Percentiles rank a stretch among this genome's conserved stretches.
These are phyloP conservation scores for Vigna mungo DNA, from an alignment of 306 rosid species.

Conservation along the genomic window DNA sequence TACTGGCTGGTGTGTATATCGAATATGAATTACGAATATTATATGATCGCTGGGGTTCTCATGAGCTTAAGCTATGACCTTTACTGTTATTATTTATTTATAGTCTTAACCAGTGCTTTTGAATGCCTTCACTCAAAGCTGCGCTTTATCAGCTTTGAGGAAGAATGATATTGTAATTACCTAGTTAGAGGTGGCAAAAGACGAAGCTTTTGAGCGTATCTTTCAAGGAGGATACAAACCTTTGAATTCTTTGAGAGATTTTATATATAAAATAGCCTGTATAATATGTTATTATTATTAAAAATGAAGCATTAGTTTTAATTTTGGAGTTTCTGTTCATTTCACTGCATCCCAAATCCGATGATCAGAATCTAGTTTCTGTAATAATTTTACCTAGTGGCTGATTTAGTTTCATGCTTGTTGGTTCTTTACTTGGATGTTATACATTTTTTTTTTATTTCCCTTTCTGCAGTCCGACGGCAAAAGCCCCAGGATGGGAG, in stretches of 20 bases:
- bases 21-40: neutral
- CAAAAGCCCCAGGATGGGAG: slow-evolving; percentile 34
- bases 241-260: neutral
- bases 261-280: neutral
- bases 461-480: slow-evolving; percentile 47
- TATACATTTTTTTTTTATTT: slow-evolving; percentile 20
- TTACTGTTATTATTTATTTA: neutral
- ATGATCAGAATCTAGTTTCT: slow-evolving; percentile 25
- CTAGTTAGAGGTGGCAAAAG: slow-evolving; percentile 6
- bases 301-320: slow-evolving; percentile 2
- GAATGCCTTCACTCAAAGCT: neutral
- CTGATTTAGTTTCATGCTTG: slow-evolving; percentile 10
- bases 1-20: neutral
- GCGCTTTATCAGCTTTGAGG: neutral
- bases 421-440: slow-evolving; percentile 14
- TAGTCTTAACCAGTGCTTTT: neutral
- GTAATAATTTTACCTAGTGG: neutral
- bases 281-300: neutral
- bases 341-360: neutral
- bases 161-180: too few species aligned
- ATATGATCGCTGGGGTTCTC: neutral
- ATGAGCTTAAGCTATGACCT: neutral
- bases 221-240: neutral
- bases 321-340: neutral
- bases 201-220: slow-evolving; percentile 3